phyloP scores from a whole-genome alignment of 176 grass and related monocot genomes.

The Raddia distichophylla region DNA sequence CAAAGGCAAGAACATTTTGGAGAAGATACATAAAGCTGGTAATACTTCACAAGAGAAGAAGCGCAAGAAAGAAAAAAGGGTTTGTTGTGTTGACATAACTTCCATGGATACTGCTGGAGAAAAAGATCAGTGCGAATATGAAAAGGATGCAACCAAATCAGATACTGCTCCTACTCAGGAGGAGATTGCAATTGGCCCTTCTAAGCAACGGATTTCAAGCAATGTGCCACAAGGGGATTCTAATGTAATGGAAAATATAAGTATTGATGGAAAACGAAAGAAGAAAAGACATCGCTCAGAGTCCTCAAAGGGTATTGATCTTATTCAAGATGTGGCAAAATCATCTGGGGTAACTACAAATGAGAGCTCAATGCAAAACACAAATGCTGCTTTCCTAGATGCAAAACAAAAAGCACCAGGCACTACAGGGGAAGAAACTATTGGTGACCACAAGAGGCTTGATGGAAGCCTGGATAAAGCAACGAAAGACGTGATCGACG shows the following conservation, averaged over 20 bases:
- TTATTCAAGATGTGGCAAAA: conserved; percentile 44
- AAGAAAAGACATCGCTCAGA: conserved; percentile 46
- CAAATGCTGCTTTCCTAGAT: conserved; percentile 26
- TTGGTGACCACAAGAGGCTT: conserved; percentile 33
- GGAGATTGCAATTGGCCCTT: conserved; percentile 41
- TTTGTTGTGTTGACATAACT: conserved; percentile 40
- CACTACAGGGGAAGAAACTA: conserved; percentile 39
- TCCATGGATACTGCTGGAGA: conserved; percentile 35
- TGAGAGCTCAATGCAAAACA: conserved; percentile 32
- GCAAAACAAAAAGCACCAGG: conserved; percentile 32
- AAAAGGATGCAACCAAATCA: conserved; percentile 33
- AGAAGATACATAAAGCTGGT: conserved; percentile 26
- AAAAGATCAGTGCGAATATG: conserved; percentile 36
- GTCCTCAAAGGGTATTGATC: conserved; percentile 43
- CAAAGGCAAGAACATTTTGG: conserved; percentile 35
- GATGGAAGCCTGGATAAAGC: conserved; percentile 33
- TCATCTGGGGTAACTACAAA: conserved; percentile 26
- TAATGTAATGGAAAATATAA: conserved; percentile 43
- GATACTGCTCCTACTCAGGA: conserved; percentile 34
- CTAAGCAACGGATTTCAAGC: conserved; percentile 26
- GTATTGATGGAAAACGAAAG: conserved; percentile 60
- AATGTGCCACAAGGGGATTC: conserved; percentile 43
- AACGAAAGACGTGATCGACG: conserved; percentile 32
- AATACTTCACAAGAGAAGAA: conserved; percentile 53
- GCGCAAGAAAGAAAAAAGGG: conserved; percentile 48